Percentiles rank a stretch among this genome's conserved stretches.
phyloP scores from a whole-genome alignment of 2,329 filamentous ascomycete species.

The Phaeophleospora eucalypticola region DNA sequence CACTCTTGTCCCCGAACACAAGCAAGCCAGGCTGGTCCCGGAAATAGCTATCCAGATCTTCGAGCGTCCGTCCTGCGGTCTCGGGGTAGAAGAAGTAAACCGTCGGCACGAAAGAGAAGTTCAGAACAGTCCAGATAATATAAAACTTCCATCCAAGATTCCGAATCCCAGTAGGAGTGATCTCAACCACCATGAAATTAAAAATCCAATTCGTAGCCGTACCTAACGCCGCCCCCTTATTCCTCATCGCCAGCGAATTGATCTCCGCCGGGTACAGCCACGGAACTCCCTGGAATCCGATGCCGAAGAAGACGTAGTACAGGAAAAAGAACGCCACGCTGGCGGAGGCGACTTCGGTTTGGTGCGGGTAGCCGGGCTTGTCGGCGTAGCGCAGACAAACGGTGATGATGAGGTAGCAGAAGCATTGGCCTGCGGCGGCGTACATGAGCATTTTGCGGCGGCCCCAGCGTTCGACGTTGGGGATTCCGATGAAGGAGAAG shows the following conservation, averaged over 20 bases:
- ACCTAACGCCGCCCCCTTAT: slow-evolving; percentile 47
- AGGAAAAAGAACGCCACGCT: slow-evolving; percentile 51
- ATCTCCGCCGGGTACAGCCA: slow-evolving; percentile 48
- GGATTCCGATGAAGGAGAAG: slow-evolving; percentile 45
- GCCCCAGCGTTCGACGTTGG: slow-evolving; percentile 50
- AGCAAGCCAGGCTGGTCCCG: slow-evolving; percentile 34
- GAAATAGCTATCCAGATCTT: slow-evolving; percentile 32
- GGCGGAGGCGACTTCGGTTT: slow-evolving; percentile 33
- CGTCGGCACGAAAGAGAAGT: slow-evolving; percentile 46
- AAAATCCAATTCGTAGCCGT: slow-evolving; percentile 51
- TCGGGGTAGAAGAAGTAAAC: slow-evolving; percentile 33
- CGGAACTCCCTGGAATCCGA: slow-evolving; percentile 35
- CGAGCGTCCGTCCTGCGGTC: slow-evolving; percentile 31
- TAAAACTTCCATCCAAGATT: slow-evolving; percentile 33
- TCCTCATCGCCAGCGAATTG: slow-evolving; percentile 48
- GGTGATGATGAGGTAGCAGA: slow-evolving; percentile 52
- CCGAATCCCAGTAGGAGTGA: slow-evolving; percentile 29
- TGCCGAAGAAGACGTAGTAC: slow-evolving; percentile 53
- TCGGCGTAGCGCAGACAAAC: slow-evolving; percentile 44
- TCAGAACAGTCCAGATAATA: slow-evolving; percentile 50
- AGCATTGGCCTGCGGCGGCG: slow-evolving; percentile 49
- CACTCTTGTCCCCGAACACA: slow-evolving; percentile 47
- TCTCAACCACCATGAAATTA: slow-evolving; percentile 41
- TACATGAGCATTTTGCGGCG: slow-evolving; percentile 59
- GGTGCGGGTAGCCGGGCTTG: slow-evolving; percentile 24